These are phyloP conservation scores for Pythium aristosporum DNA, from an alignment of 352 stramenopile species.

Conservation along the genomic window DNA sequence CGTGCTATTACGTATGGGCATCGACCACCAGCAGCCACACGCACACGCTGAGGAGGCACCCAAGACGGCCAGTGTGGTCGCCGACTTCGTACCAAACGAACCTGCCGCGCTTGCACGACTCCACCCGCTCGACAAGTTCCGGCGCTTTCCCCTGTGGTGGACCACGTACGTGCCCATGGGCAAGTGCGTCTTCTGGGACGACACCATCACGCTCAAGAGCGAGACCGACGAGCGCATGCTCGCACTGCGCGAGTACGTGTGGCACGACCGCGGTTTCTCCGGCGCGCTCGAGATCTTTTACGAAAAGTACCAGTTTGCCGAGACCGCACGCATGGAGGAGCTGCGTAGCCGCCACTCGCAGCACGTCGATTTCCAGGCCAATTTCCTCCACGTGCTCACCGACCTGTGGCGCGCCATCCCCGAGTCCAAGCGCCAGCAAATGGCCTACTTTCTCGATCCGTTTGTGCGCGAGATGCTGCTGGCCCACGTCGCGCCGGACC, in stretches of 20 bases:
- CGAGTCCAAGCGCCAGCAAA: conserved; percentile 39
- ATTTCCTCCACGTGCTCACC: conserved; percentile 38
- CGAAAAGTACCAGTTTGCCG: conserved; percentile 74
- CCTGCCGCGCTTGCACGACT: conserved; percentile 9
- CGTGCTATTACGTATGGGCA: conserved; percentile 35
- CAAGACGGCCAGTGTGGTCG: conserved; percentile 34
- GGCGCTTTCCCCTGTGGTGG: conserved; percentile 60
- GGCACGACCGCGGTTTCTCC: conserved; percentile 41
- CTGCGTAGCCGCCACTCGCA: conserved; percentile 51
- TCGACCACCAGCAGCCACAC: not conserved
- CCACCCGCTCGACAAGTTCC: conserved; percentile 43
- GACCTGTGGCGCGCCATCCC: conserved; percentile 68
- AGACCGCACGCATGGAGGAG: conserved; percentile 71
- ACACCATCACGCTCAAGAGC: conserved; percentile 52
- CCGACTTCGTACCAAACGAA: conserved; percentile 50
- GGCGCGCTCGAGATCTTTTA: conserved; percentile 67
- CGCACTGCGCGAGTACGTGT: conserved; percentile 40
- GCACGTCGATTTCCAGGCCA: conserved; percentile 40
- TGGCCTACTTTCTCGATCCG: conserved; percentile 58
- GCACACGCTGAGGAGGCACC: no score
- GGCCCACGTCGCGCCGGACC: conserved; percentile 34
- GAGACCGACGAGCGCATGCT: conserved; percentile 55
- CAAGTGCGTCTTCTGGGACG: conserved; percentile 66
- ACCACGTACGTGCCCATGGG: conserved; percentile 58
- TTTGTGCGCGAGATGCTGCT: conserved; percentile 70